Percentiles rank a stretch among this genome's conserved stretches.
Conservation (phyloP, 2,329 filamentous ascomycete species). For the Lojkania enalia region DNA sequence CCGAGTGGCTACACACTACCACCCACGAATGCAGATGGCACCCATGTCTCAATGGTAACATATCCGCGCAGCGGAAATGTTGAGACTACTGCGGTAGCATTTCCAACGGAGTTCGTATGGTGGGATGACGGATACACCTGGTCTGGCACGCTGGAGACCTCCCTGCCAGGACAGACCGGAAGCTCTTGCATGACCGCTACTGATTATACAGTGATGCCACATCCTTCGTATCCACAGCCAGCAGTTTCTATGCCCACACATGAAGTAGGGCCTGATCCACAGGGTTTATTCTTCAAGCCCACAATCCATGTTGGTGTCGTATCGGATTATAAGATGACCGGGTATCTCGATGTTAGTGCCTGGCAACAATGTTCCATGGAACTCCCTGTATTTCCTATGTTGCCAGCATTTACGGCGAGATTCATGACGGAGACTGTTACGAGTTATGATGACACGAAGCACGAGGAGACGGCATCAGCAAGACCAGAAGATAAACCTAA, state of each 20-base stretch:
- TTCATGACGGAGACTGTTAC: conserved; percentile 1
- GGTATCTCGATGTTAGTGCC: background rate
- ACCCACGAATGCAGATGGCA: conserved; percentile 7
- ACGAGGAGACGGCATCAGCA: background rate
- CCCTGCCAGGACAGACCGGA: background rate
- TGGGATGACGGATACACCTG: background rate
- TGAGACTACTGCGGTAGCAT: background rate
- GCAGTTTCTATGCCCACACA: background rate
- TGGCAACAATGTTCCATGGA: background rate
- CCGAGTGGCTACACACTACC: conserved; percentile 7
- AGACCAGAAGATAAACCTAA: background rate
- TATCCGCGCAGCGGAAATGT: background rate
- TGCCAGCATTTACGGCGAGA: background rate
- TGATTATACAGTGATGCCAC: background rate
- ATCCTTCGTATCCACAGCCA: background rate
- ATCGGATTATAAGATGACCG: background rate
- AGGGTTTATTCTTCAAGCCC: background rate
- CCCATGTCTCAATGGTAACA: conserved; percentile 13
- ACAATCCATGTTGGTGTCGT: background rate
- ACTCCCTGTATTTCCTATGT: background rate
- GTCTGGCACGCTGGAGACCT: background rate
- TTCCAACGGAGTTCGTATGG: background rate
- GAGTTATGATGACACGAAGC: background rate
- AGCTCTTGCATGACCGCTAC: background rate
- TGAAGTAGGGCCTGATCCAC: background rate